Evolutionary conservation across 192 early-diverging fungal species (phyloP).

Genomic region (Phycomyces blakesleeanus): DNA sequence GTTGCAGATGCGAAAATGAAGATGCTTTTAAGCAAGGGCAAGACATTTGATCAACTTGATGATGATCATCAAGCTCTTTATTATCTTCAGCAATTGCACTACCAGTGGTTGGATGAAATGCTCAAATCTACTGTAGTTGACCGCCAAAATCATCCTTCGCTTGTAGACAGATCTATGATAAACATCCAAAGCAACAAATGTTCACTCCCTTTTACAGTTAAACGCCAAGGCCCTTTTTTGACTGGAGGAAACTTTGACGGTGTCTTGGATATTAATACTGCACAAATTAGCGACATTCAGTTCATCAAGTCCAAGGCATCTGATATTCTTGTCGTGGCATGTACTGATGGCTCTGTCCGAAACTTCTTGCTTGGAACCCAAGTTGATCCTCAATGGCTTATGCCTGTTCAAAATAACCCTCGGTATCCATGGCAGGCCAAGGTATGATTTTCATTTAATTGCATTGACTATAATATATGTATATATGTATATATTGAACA

Average conservation of each 20-base stretch:
- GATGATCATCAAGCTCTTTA: not conserved
- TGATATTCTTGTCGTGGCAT: slow-evolving; percentile 54
- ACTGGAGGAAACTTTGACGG: slow-evolving; percentile 25
- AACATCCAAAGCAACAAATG: not conserved
- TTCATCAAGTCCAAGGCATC: slow-evolving; percentile 41
- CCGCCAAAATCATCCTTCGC: slow-evolving; percentile 18
- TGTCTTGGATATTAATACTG: slow-evolving; percentile 4
- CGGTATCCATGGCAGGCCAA: slow-evolving; percentile 2
- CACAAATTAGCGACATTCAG: slow-evolving; percentile 43
- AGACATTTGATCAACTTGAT: not conserved
- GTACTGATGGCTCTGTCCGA: slow-evolving; percentile 58
- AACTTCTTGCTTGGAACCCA: slow-evolving; percentile 57
- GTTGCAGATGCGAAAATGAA: not conserved
- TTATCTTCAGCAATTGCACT: slow-evolving; percentile 27
- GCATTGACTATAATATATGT: no score
- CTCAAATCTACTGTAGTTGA: slow-evolving; percentile 25
- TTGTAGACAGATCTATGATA: slow-evolving; percentile 18
- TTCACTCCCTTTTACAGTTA: not conserved
- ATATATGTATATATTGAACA: no score
- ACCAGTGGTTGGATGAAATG: slow-evolving; percentile 47
- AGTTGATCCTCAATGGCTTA: slow-evolving; percentile 35
- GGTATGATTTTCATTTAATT: not conserved
- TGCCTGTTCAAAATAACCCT: slow-evolving; percentile 5
- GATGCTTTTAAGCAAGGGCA: not conserved
- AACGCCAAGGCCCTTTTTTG: slow-evolving; percentile 53